Base-by-base conservation (phyloP, 768 basidiomycete genomes). In the Agrocybe pediades region DNA sequence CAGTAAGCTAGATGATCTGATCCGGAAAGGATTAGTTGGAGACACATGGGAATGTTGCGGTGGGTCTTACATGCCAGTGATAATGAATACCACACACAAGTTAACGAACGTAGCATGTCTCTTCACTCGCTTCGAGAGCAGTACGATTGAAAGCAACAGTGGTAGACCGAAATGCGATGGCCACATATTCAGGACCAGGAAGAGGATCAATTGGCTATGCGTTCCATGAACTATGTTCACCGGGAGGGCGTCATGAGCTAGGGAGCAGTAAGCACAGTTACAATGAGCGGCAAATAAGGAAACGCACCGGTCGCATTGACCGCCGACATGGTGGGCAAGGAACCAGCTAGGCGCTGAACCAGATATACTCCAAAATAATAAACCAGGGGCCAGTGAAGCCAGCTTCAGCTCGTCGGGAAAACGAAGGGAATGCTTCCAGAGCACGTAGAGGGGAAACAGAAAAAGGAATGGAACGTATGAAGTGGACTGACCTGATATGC, bases 121-220 rank as follows among this genome's bases (percentile, higher is more conserved):
- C 46, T 74, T 65, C 13, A 81, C 69, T 46, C 63, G 66, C 62
- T 71, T 76, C 30, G 75, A 76, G 50, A 72, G 66, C 3, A 72
- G 36, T 5, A 77, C 74, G 27, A 75, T 64, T 4, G 65, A 65
- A 6, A 82, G 62, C 6, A 81, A 62, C 17, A 80, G 19, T 17
- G 78, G 79, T 20, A 82, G 72, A 5, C 77, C 78, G 49, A 80
- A 64, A 58, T 80, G 78, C 11, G 79, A 77, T 1, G 80, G 72
- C 76, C 75, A 80, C 59, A 77, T 71, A 54, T 80, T 79, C 53
- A 82, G 61, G 19, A 78, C 66, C 57, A 80, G 67, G 55, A 74
- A 80, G 11, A 64, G 64, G 4, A 77, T 56, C 19, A 80, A 65
- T 51, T 78, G 68, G 20, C 63, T 55, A 58, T 75, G 70, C 4